Conservation (phyloP, 2,329 filamentous ascomycete species). For the Xylariaceae sp. region DNA sequence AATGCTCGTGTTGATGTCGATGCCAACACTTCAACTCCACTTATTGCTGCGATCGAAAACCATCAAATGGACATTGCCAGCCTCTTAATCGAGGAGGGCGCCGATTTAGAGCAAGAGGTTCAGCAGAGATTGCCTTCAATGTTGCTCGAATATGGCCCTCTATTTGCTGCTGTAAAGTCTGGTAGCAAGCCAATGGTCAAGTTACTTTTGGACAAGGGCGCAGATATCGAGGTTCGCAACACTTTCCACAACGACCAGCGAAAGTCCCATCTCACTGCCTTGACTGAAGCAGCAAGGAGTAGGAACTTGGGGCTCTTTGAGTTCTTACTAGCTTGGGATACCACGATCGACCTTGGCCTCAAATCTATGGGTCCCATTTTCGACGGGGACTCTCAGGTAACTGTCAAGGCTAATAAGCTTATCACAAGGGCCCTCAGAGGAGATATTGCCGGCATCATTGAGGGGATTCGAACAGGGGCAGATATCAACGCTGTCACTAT, state of each 20-base stretch:
- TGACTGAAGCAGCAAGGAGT: conserved; percentile 2
- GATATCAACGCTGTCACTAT: conserved; percentile 2
- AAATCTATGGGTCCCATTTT: not conserved
- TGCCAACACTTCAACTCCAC: too few relatives aligned
- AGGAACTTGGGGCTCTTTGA: not conserved
- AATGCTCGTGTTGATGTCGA: not conserved
- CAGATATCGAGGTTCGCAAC: conserved; percentile 1
- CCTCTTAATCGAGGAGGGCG: too few relatives aligned
- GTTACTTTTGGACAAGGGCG: not conserved
- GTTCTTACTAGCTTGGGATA: conserved; percentile 2
- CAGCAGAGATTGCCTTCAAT: not conserved
- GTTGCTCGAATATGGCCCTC: not conserved
- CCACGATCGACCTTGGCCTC: not conserved
- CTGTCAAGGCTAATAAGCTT: not conserved
- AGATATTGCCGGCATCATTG: not conserved
- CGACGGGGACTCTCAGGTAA: not conserved
- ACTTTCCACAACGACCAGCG: not conserved
- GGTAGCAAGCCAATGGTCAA: not conserved
- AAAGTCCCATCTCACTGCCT: conserved; percentile 2
- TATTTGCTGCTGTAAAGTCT: not conserved
- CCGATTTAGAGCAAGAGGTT: too few relatives aligned
- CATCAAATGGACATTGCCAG: too few relatives aligned
- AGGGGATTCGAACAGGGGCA: not conserved
- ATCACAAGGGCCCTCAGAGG: not conserved
- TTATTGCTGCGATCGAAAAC: too few relatives aligned